Conservation (phyloP, 768 basidiomycete genomes). For the Tricholomella constricta region DNA sequence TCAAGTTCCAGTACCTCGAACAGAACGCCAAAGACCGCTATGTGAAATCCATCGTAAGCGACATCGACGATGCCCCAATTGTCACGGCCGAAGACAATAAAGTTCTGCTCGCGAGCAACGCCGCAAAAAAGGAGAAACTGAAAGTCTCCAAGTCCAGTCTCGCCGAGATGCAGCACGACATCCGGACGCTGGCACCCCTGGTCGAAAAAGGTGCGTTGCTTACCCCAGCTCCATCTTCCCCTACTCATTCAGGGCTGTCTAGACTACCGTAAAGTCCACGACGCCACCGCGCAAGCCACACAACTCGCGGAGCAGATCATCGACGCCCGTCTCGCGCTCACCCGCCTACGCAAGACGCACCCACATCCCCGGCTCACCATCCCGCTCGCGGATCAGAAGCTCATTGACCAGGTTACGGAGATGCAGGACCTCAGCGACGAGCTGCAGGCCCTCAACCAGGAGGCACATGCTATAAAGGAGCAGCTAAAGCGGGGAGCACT, state of each 20-base stretch:
- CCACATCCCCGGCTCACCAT: constrained; percentile 81
- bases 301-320: constrained; percentile 74
- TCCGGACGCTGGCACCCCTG: constrained; percentile 61
- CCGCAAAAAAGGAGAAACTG: constrained; percentile 68
- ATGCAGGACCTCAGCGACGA: constrained; percentile 79
- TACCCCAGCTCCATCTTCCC: neutral
- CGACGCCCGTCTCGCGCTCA: constrained; percentile 78
- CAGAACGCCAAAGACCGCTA: constrained; percentile 92
- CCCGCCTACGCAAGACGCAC: constrained; percentile 78
- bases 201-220: constrained; percentile 68
- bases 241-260: neutral
- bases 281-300: constrained; percentile 54
- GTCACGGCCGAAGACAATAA: constrained; percentile 83
- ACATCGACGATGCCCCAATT: constrained; percentile 79
- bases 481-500: constrained; percentile 56
- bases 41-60: constrained; percentile 82
- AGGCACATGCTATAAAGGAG: constrained; percentile 57
- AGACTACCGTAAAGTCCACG: constrained; percentile 65
- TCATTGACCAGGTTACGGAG: constrained; percentile 74
- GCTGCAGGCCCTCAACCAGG: constrained; percentile 52
- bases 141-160: constrained; percentile 66
- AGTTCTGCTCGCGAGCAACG: constrained; percentile 57
- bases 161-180: constrained; percentile 61
- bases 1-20: constrained; percentile 89
- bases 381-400: constrained; percentile 68